A percentile compares a stretch with the other conserved stretches of the same genome.
These are phyloP conservation scores for Dimocarpus longan DNA, from an alignment of 345 rosid species.

Conservation along the genomic window DNA sequence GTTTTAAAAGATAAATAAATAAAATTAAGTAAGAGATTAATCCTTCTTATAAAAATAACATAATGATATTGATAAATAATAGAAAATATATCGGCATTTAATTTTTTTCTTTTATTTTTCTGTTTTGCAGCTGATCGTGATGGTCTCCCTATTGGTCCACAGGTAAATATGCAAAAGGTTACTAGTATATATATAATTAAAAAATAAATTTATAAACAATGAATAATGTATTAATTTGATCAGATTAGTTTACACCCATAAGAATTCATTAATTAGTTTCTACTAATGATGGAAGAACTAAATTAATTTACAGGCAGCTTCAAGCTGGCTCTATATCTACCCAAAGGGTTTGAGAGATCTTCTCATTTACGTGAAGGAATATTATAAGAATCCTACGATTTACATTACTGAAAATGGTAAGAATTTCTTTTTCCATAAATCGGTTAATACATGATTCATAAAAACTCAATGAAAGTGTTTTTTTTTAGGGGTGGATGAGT, in stretches of 20 bases:
- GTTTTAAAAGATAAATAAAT: not conserved
- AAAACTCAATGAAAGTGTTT: not conserved
- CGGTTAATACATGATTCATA: not conserved
- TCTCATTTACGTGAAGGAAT: conserved; percentile 40
- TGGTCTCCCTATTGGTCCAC: conserved; percentile 27
- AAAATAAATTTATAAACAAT: not conserved
- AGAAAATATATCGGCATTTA: not conserved
- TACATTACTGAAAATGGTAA: conserved; percentile 55
- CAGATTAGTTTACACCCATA: too few relatives aligned
- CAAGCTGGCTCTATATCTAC: conserved; percentile 43
- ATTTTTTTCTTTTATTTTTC: not conserved
- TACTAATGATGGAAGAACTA: too few relatives aligned
- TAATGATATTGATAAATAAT: too few relatives aligned
- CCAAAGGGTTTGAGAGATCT: conserved; percentile 50
- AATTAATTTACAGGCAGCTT: conserved; percentile 31
- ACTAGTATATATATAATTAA: too few relatives aligned
- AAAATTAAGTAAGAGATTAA: too few relatives aligned
- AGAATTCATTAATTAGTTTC: too few relatives aligned
- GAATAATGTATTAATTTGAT: too few relatives aligned
- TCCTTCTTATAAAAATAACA: not conserved
- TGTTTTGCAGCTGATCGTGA: conserved; percentile 17
- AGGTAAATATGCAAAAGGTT: conserved; percentile 8
- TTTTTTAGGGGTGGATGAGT: not conserved
- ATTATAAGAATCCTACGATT: conserved; percentile 21
- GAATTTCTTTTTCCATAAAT: not conserved